Evolutionary conservation across 192 early-diverging fungal species (phyloP), one percentile per base, ranked within the genome.

Genomic region (Podila clonocystis): DNA sequence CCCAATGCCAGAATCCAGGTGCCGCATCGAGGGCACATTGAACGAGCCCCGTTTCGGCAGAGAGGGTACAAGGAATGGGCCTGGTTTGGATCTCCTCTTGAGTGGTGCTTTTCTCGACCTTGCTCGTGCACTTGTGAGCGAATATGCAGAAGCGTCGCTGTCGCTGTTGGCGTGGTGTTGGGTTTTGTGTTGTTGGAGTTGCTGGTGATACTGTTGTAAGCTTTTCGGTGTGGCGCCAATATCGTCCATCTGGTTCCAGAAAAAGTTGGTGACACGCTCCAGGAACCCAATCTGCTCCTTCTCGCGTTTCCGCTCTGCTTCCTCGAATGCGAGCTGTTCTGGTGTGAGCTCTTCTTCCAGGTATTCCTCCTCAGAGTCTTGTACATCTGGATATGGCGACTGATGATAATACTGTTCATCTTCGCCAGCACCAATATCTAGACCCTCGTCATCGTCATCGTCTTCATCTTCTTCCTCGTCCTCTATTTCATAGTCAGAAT

Each of bases 1-100:
- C 15, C 62, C 74, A 19, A 76, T 69, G 8, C 74, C 74, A 50
- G 74, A 76, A 41, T 76, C 74, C 15, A 76, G 15, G 12, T 76
- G 67, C 12, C 68, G 50, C 63, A 76, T 64, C 9, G 68, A 34
- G 15, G 67, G 74, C 6, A 71, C 60, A 17, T 24, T 65, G 28
- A 59, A 71, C 4, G 13, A 30, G 29, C 26, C 29, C 59, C 11
- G 20, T 15, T 33, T 26, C 26, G 26, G 59, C 59, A 28, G 9
- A 61, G 59, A 61, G 15, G 59, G 26, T 24, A 30, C 26, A 3
- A 31, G 59, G 26, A 61, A 31, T 30, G 22, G 19, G 20, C 20
- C 8, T 55, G 52, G 52, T 24, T 26, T 26, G 52, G 52, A 26
- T 55, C 52, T 55, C 52, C 24, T 9, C n/a, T 5, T 55, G 52